These are phyloP conservation scores for Phytopythium montanum DNA, from an alignment of 352 stramenopile species.

Conservation along the genomic window DNA sequence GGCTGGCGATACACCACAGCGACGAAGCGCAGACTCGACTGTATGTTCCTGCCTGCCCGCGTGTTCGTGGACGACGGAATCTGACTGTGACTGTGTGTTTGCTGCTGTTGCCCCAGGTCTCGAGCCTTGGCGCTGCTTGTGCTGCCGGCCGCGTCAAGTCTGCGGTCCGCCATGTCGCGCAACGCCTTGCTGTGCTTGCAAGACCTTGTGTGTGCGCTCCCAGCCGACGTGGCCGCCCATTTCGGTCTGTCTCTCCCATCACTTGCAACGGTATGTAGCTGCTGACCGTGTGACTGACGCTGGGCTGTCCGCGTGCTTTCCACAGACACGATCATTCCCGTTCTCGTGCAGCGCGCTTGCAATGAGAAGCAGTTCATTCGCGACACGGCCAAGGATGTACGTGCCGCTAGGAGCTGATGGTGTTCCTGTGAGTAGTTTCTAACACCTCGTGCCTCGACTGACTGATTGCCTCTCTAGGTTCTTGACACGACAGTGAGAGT, in stretches of 20 bases:
- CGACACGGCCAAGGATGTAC: constrained; percentile 43
- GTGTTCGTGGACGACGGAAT: background rate
- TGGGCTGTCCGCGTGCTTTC: background rate
- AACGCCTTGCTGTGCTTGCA: constrained; percentile 69
- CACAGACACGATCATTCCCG: constrained; percentile 37
- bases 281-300: background rate
- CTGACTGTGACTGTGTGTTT: constrained; percentile 9
- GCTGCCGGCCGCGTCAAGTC: constrained; percentile 46
- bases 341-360: constrained; percentile 44
- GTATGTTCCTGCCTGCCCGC: constrained; percentile 8
- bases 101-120: constrained; percentile 1
- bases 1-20: constrained; percentile 35
- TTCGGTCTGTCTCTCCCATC: constrained; percentile 18
- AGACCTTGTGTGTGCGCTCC: constrained; percentile 39
- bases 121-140: constrained; percentile 30
- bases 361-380: constrained; percentile 79
- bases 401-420: background rate
- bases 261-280: background rate
- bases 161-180: constrained; percentile 60
- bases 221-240: constrained; percentile 18
- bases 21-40: constrained; percentile 23
- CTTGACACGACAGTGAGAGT: constrained; percentile 38
- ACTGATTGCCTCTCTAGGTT: constrained; percentile 11
- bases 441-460: background rate
- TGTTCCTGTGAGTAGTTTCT: background rate